Conservation (phyloP, 1,284 basidiomycete genomes). For the Ustilago loliicola region DNA sequence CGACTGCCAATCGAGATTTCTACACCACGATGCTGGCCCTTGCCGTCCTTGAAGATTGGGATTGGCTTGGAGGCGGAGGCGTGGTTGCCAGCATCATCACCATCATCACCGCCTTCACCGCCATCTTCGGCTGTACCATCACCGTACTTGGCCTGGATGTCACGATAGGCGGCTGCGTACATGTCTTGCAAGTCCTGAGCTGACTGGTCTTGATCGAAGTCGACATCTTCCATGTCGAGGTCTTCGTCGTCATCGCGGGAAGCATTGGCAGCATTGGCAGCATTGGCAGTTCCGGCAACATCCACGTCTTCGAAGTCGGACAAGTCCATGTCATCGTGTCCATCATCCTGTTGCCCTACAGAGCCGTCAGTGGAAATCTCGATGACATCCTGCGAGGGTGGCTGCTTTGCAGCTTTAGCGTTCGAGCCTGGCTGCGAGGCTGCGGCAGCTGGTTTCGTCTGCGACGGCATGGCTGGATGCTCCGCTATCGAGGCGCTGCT, state of each 20-base stretch:
- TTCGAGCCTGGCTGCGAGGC: slow-evolving; percentile 8
- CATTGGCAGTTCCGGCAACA: slow-evolving; percentile 8
- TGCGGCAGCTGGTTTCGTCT: slow-evolving; percentile 10
- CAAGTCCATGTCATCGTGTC: slow-evolving; percentile 41
- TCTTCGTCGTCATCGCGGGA: slow-evolving; percentile 27
- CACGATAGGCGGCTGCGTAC: slow-evolving; percentile 56
- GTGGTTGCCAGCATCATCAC: slow-evolving; percentile 24
- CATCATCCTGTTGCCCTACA: slow-evolving; percentile 16
- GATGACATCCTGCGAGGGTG: slow-evolving; percentile 21
- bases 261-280: slow-evolving; percentile 7
- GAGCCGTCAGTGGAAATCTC: slow-evolving; percentile 41
- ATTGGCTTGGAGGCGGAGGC: slow-evolving; percentile 13
- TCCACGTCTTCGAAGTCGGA: slow-evolving; percentile 59
- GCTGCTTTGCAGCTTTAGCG: slow-evolving; percentile 7
- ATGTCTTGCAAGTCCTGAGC: slow-evolving; percentile 44
- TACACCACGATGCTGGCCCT: slow-evolving; percentile 52
- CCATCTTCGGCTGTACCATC: slow-evolving; percentile 21
- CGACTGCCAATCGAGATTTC: slow-evolving; percentile 47
- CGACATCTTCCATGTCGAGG: slow-evolving; percentile 62
- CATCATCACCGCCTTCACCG: slow-evolving; percentile 25
- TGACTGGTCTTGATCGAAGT: slow-evolving; percentile 39
- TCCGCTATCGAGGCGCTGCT: slow-evolving; percentile 8
- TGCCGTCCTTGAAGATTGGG: slow-evolving; percentile 62
- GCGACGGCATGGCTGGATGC: slow-evolving; percentile 23
- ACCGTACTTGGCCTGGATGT: slow-evolving; percentile 32